phyloP scores from a whole-genome alignment of 352 stramenopile genomes.

The Pythium coloratum region DNA sequence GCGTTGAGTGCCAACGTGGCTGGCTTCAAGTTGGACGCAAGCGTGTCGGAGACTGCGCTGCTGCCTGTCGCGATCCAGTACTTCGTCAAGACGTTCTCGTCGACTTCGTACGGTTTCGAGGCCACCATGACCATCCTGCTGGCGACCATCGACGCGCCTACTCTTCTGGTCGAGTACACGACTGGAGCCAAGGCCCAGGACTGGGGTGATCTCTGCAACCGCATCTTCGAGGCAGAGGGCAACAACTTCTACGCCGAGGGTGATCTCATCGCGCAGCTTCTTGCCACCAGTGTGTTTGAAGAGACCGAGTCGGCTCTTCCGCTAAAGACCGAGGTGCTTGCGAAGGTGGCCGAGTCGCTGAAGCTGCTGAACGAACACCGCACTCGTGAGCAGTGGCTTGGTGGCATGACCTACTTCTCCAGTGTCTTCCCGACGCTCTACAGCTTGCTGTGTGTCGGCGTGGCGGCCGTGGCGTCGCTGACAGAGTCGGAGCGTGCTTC shows the following conservation, averaged over 20 bases:
- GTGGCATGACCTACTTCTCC: slow-evolving; percentile 66
- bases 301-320: not conserved
- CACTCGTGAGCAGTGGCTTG: slow-evolving; percentile 44
- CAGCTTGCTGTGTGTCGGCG: slow-evolving; percentile 41
- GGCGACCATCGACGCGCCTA: slow-evolving; percentile 39
- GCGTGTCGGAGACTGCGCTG: slow-evolving; percentile 54
- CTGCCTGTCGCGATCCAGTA: slow-evolving; percentile 55
- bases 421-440: slow-evolving; percentile 59
- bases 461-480: slow-evolving; percentile 36
- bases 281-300: slow-evolving; percentile 28
- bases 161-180: slow-evolving; percentile 45
- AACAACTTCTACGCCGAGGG: slow-evolving; percentile 76
- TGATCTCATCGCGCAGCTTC: slow-evolving; percentile 62
- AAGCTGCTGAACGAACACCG: slow-evolving; percentile 24
- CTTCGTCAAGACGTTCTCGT: slow-evolving; percentile 39
- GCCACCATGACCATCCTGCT: slow-evolving; percentile 37
- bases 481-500: slow-evolving; percentile 4
- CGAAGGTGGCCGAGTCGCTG: slow-evolving; percentile 29
- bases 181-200: slow-evolving; percentile 43
- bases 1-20: slow-evolving; percentile 26
- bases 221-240: slow-evolving; percentile 81
- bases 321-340: slow-evolving; percentile 34
- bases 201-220: slow-evolving; percentile 56
- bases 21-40: not conserved
- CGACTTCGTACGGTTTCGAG: slow-evolving; percentile 29